Conservation (phyloP, 257 asterid species). For the Mentha longifolia region DNA sequence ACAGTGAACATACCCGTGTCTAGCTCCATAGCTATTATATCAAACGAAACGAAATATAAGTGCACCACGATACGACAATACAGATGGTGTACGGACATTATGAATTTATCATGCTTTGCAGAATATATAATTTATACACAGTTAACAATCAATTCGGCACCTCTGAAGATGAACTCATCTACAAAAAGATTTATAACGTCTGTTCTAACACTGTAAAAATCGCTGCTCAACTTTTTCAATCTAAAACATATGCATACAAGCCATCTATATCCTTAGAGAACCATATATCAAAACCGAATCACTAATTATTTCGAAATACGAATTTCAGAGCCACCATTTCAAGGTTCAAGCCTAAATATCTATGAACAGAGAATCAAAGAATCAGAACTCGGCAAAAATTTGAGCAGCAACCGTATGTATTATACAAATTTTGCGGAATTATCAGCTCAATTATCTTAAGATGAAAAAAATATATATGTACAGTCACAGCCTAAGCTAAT, state of each 20-base stretch:
- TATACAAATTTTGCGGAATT: background rate
- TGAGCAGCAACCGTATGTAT: background rate
- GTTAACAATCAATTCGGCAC: background rate
- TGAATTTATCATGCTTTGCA: background rate
- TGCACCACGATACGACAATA: background rate
- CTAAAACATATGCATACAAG: background rate
- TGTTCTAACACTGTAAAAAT: background rate
- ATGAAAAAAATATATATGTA: background rate
- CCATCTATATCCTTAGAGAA: background rate
- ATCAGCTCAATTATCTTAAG: background rate
- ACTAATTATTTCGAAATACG: background rate
- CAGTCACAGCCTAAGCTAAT: background rate
- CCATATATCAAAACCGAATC: background rate
- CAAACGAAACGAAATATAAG: background rate
- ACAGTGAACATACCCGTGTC: conserved; percentile 48
- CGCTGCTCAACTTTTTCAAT: background rate
- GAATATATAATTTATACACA: background rate
- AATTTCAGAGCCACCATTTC: background rate
- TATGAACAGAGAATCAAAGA: background rate
- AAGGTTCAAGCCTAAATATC: background rate
- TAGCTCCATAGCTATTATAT: conserved; percentile 35
- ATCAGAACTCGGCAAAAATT: background rate
- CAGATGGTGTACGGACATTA: background rate
- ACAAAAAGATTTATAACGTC: background rate
- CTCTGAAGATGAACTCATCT: background rate